phyloP scores from a whole-genome alignment of 768 basidiomycete genomes.

The Pleurotus cornucopiae region DNA sequence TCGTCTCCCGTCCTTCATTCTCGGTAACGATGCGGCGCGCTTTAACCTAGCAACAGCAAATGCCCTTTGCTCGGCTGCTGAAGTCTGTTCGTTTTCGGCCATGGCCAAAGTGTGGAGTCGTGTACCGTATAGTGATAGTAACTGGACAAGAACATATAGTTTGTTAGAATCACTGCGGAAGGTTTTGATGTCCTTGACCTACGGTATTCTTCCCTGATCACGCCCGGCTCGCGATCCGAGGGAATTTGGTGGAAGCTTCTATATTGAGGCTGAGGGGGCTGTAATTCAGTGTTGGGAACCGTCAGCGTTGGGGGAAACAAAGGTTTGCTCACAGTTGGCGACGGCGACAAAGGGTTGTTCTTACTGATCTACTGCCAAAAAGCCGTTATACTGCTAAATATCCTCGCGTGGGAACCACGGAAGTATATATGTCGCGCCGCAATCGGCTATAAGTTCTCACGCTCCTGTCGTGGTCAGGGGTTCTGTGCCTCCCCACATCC shows the following conservation, averaged over 20 bases:
- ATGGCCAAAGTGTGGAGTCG: conserved; percentile 19
- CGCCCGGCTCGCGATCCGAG: conserved; percentile 9
- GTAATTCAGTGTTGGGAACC: background rate
- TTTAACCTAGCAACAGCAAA: conserved; percentile 86
- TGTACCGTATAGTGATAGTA: conserved; percentile 4
- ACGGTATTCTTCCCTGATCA: conserved; percentile 9
- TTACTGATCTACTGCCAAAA: conserved; percentile 3
- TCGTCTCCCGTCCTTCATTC: conserved; percentile 86
- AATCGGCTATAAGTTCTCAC: background rate
- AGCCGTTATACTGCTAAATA: conserved; percentile 6
- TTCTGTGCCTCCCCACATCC: background rate
- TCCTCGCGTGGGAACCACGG: conserved; percentile 6
- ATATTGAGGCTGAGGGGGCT: background rate
- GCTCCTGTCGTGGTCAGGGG: background rate
- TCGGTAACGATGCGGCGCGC: conserved; percentile 85
- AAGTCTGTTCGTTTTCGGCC: conserved; percentile 44
- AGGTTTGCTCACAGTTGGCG: background rate
- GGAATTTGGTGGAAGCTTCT: conserved; percentile 1
- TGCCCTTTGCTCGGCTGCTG: conserved; percentile 72
- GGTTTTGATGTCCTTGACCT: conserved; percentile 7
- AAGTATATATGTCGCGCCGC: conserved; percentile 1
- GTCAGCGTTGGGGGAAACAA: background rate
- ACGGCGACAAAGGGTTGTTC: conserved; percentile 9
- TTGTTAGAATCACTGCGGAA: background rate
- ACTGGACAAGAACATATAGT: conserved; percentile 6